Evolutionary conservation across 495 filamentous ascomycete genomes (phyloP).

Genomic region (Penicillium cataractarum): DNA sequence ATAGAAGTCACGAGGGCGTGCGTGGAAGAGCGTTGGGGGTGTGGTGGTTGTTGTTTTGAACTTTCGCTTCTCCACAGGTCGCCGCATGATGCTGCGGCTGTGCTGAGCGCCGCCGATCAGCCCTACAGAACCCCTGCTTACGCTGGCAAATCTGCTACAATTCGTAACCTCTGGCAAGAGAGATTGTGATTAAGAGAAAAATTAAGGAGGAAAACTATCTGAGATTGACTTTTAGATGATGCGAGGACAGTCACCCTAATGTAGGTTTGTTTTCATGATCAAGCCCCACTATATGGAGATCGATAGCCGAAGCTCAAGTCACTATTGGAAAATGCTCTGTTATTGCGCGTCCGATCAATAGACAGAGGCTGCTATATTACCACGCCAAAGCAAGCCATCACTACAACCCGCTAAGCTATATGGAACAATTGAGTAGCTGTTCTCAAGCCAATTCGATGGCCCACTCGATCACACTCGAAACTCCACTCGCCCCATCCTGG

Average conservation of each 20-base stretch:
- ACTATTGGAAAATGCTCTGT: background rate
- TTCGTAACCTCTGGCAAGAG: background rate
- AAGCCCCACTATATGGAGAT: background rate
- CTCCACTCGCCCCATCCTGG: background rate
- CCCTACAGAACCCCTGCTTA: slow-evolving; percentile 35
- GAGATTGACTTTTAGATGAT: background rate
- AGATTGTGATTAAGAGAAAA: background rate
- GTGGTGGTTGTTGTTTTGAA: slow-evolving; percentile 44
- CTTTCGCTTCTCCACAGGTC: slow-evolving; percentile 48
- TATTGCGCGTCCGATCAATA: background rate
- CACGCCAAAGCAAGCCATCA: background rate
- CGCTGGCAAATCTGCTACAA: background rate
- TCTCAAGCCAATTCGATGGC: background rate
- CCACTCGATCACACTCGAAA: background rate
- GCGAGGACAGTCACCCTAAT: background rate
- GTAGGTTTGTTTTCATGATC: background rate
- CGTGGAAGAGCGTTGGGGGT: slow-evolving; percentile 15
- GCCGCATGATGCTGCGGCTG: slow-evolving; percentile 47
- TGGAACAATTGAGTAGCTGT: background rate
- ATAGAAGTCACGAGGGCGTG: background rate
- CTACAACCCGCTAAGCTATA: background rate
- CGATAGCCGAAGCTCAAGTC: background rate
- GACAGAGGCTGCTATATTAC: background rate
- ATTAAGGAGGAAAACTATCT: background rate
- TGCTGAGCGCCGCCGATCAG: slow-evolving; percentile 43